Base-by-base conservation (phyloP, 768 basidiomycete genomes). In the Suillus bovinus region DNA sequence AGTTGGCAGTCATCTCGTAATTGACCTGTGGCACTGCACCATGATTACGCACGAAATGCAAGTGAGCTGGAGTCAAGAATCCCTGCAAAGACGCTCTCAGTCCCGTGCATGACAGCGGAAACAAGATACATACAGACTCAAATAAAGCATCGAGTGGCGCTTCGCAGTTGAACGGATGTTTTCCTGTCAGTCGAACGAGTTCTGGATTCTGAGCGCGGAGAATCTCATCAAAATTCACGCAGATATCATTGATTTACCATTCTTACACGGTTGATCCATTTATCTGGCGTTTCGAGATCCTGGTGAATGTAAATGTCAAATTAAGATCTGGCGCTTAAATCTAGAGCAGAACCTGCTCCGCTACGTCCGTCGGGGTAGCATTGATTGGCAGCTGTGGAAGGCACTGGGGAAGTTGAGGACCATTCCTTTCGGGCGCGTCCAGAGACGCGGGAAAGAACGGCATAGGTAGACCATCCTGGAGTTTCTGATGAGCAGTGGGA, bases 91-190 rank as follows among this genome's bases (percentile, higher is more conserved):
- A 24, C 58, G 17, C 31, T 17, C 24, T 63, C 17, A 52, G 53
- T 13, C n/a, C 13, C n/a, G 38, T 22, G 13, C 9, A 36, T 1
- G 34, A 33, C 27, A 14, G 5, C 5, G 14, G 3, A 38, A 9
- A 38, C 41, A 20, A 22, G 11, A 41, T 27, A 42, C 76, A 64
- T 57, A 78, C 79, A 2, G 73, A 71, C 4, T 73, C 62, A 64
- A 81, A 83, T 5, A 86, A 73, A 27, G 72, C 72, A n/a, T 72
- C 71, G 17, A 87, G 72, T 22, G 69, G 75, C 1, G 84, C 76
- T 68, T 88, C 87, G 34, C 71, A 66, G 69, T 88, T 88, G 77
- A 87, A 86, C 1, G 87, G 87, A 68, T 87, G 87, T 64, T 82
- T 80, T 29, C 84, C 84, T 5, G 86, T 87, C 58, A 86, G 66